These are phyloP conservation scores for Porcisia deanei DNA, from an alignment of 208 protist species.

Conservation along the genomic window DNA sequence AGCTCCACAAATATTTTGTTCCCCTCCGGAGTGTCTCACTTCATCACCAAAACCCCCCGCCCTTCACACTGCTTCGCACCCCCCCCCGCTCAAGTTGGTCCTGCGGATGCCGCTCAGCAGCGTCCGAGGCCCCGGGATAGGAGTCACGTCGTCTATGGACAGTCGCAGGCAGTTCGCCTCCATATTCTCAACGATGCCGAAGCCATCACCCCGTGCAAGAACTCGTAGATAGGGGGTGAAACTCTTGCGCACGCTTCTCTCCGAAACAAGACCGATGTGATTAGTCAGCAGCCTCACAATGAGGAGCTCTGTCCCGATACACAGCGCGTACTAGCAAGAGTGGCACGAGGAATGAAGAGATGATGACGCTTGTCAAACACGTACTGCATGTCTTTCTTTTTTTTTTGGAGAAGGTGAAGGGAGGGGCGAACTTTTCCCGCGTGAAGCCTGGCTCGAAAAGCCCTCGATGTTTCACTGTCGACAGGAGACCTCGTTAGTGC, in stretches of 20 bases:
- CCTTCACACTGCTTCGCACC: conserved; percentile 35
- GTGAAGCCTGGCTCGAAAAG: conserved; percentile 38
- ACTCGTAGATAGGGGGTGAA: conserved; percentile 91
- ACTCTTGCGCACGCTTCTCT: conserved; percentile 86
- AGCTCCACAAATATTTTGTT: conserved; percentile 94
- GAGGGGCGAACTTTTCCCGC: conserved; percentile 60
- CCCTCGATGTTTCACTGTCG: conserved; percentile 72
- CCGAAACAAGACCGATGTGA: conserved; percentile 84
- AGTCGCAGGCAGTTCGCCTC: conserved; percentile 78
- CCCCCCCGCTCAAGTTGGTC: conserved; percentile 35
- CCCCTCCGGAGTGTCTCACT: conserved; percentile 22
- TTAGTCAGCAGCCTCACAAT: conserved; percentile 83
- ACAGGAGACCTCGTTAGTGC: conserved; percentile 85
- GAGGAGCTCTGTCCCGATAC: conserved; percentile 64
- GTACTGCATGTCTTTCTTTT: conserved; percentile 83
- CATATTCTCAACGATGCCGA: conserved; percentile 83
- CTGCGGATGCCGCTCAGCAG: conserved; percentile 36
- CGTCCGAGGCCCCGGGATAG: conserved; percentile 20
- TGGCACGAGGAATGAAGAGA: conserved; percentile 87
- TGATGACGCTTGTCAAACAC: conserved; percentile 64
- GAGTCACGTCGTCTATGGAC: conserved; percentile 57
- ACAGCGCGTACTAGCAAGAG: conserved; percentile 66
- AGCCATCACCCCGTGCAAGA: conserved; percentile 91
- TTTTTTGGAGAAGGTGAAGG: conserved; percentile 15
- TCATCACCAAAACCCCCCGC: conserved; percentile 48